Conservation (phyloP, 176 grass and related monocot genomes). For the sorghum (Sorghum bicolor) region DNA sequence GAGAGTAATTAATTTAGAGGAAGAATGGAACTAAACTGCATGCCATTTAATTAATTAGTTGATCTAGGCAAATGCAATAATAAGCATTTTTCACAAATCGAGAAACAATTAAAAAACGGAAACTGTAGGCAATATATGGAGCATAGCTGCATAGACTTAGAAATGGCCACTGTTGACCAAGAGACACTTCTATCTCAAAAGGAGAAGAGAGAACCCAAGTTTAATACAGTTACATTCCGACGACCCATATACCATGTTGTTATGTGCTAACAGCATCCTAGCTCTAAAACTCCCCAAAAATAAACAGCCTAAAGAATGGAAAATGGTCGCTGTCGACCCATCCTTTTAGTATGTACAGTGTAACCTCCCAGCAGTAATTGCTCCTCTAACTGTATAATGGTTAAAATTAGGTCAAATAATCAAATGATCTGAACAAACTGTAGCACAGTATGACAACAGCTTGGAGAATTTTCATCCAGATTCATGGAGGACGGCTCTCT, state of each 20-base stretch:
- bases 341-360: conserved; percentile 45
- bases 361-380: conserved; percentile 10
- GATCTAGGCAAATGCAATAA: not conserved
- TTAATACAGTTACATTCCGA: conserved; percentile 30
- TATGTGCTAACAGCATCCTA: conserved; percentile 26
- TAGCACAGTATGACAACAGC: not conserved
- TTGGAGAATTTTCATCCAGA: not conserved
- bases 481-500: not conserved
- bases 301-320: conserved; percentile 25
- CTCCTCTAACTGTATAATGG: conserved; percentile 15
- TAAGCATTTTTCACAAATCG: conserved; percentile 4
- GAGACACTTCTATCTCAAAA: conserved; percentile 8
- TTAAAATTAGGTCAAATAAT: conserved; percentile 29
- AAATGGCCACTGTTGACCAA: not conserved
- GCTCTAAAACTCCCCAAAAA: conserved; percentile 31
- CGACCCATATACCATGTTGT: conserved; percentile 27
- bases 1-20: too few species aligned
- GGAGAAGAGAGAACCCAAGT: not conserved
- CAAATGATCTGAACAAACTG: conserved; percentile 1
- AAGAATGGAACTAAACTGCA: too few species aligned
- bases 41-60: not conserved
- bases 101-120: not conserved
- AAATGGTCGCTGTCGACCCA: conserved; percentile 15
- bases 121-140: not conserved
- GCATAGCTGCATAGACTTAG: not conserved